Evolutionary conservation across 1,139 yeast species (phyloP).

Genomic region (Suhomyces terraborum): DNA sequence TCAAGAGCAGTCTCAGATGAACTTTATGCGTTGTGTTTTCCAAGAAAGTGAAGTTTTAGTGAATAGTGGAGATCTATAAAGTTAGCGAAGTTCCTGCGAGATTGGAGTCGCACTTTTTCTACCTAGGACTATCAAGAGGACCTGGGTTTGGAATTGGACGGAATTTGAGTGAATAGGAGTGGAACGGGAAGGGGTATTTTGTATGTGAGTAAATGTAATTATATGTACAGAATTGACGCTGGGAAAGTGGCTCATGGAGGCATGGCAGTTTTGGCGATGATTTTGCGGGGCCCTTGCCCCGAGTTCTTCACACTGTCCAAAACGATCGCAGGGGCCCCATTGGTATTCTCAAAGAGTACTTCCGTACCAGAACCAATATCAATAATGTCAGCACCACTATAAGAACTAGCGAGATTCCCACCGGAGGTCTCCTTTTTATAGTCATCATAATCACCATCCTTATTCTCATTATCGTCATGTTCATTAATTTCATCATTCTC

Average conservation of each 20-base stretch:
- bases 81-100: too few relatives aligned
- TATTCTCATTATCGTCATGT: conserved; percentile 17
- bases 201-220: too few relatives aligned
- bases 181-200: too few relatives aligned
- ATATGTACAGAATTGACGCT: background rate
- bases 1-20: too few relatives aligned
- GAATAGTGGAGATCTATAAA: too few relatives aligned
- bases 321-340: conserved; percentile 43
- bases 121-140: too few relatives aligned
- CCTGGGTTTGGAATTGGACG: too few relatives aligned
- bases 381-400: conserved; percentile 7
- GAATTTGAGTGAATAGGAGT: too few relatives aligned
- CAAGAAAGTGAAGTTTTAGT: too few relatives aligned
- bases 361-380: conserved; percentile 33
- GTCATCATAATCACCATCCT: background rate
- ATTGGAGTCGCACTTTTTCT: too few relatives aligned
- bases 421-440: background rate
- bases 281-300: conserved; percentile 4
- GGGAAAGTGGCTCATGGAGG: conserved; percentile 19
- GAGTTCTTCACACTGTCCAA: conserved; percentile 28
- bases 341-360: conserved; percentile 41
- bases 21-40: too few relatives aligned
- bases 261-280: conserved; percentile 25
- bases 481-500: background rate
- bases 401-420: too few relatives aligned